Percentiles rank a stretch among this genome's conserved stretches.
Evolutionary conservation across 352 stramenopile genomes (phyloP).

Genomic region (Phytophthora pistaciae): DNA sequence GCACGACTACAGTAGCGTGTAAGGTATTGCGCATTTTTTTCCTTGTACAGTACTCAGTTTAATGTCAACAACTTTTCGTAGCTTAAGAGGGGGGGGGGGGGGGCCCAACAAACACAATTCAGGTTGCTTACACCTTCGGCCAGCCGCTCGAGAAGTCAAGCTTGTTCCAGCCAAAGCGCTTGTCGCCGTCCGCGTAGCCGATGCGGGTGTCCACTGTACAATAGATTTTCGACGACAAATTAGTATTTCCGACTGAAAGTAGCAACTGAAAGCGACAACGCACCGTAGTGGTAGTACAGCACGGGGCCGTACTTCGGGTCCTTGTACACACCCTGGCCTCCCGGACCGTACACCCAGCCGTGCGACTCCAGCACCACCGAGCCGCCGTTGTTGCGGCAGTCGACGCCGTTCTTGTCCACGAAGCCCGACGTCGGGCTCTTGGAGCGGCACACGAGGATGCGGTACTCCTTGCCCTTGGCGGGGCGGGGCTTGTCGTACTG

Average conservation of each 20-base stretch:
- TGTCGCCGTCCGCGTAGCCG: slow-evolving; percentile 57
- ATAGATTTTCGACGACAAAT: slow-evolving; percentile 6
- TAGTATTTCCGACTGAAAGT: neutral
- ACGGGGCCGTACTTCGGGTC: slow-evolving; percentile 52
- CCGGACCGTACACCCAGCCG: slow-evolving; percentile 52
- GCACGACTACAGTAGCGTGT: no score
- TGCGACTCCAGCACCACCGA: slow-evolving; percentile 55
- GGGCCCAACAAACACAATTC: no score
- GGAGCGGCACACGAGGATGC: slow-evolving; percentile 56
- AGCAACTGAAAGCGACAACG: no score
- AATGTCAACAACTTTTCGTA: no score
- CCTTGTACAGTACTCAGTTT: no score
- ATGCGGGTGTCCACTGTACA: slow-evolving; percentile 52
- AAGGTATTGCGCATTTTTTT: no score
- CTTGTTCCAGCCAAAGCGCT: slow-evolving; percentile 64
- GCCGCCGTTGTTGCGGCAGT: slow-evolving; percentile 52
- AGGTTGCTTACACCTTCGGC: slow-evolving; percentile 37
- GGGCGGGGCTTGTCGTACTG: slow-evolving; percentile 37
- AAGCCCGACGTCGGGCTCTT: slow-evolving; percentile 46
- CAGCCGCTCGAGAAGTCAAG: slow-evolving; percentile 58
- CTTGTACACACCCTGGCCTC: slow-evolving; percentile 56
- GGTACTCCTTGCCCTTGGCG: slow-evolving; percentile 57
- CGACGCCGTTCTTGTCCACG: slow-evolving; percentile 44
- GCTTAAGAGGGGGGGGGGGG: no score
- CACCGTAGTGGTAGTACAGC: slow-evolving; percentile 69